A percentile compares a stretch with the other conserved stretches of the same genome.
Evolutionary conservation across 495 filamentous ascomycete species (phyloP).

Genomic region (Xylaria curta): DNA sequence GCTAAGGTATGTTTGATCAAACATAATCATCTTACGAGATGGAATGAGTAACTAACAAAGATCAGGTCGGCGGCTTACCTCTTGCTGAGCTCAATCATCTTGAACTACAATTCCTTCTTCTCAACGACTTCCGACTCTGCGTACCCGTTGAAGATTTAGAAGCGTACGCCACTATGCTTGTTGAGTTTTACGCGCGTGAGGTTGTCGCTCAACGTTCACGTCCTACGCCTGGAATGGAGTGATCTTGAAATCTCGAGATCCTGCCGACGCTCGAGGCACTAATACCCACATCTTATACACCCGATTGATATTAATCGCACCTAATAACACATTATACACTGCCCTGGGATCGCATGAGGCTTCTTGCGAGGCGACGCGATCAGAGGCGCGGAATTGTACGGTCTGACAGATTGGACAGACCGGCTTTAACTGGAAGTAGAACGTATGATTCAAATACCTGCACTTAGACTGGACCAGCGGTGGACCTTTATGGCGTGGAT

Average conservation of each 20-base stretch:
- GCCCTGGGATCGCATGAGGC: background rate
- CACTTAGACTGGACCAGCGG: slow-evolving; percentile 29
- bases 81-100: slow-evolving; percentile 96
- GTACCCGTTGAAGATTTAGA: slow-evolving; percentile 95
- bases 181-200: slow-evolving; percentile 96
- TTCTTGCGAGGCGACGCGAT: slow-evolving; percentile 4
- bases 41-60: slow-evolving; percentile 6
- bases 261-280: background rate
- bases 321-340: slow-evolving; percentile 21
- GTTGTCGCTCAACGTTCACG: slow-evolving; percentile 67
- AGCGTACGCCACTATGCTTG: slow-evolving; percentile 97
- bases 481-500: slow-evolving; percentile 26
- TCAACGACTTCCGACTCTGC: slow-evolving; percentile 96
- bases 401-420: slow-evolving; percentile 15
- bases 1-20: slow-evolving; percentile 76
- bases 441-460: slow-evolving; percentile 28
- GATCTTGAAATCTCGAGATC: background rate
- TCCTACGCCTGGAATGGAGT: slow-evolving; percentile 25
- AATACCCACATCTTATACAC: slow-evolving; percentile 19
- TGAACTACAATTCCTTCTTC: slow-evolving; percentile 92
- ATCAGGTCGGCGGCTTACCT: slow-evolving; percentile 93
- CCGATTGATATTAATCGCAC: slow-evolving; percentile 15
- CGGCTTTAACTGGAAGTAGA: slow-evolving; percentile 22
- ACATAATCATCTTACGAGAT: slow-evolving; percentile 3
- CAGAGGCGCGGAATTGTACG: slow-evolving; percentile 5